These are phyloP conservation scores for Cystoisospora suis DNA, from an alignment of 169 alveolate species.

Conservation along the genomic window DNA sequence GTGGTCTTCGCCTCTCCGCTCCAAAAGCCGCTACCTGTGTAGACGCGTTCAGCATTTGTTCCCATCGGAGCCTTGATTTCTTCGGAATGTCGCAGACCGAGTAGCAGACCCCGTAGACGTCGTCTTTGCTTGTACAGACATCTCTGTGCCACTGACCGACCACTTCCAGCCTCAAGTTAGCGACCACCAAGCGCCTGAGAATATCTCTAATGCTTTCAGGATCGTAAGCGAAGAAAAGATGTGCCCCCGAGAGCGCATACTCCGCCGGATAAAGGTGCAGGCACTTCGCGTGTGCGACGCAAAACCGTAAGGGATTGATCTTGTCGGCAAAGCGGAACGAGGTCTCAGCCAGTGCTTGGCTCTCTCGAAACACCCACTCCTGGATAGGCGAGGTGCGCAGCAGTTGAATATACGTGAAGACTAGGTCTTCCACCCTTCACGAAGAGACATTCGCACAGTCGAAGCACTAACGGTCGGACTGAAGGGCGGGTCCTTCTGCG, in stretches of 20 bases:
- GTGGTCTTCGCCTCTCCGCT: not conserved
- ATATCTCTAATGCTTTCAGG: not conserved
- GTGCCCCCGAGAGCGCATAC: not conserved
- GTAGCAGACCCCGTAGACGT: not conserved
- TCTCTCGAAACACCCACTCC: not conserved
- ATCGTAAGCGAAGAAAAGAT: not conserved
- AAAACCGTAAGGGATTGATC: not conserved
- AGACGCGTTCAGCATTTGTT: not conserved
- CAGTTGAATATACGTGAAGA: not conserved
- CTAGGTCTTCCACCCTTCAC: slow-evolving; percentile 13
- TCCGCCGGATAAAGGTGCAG: slow-evolving; percentile 27
- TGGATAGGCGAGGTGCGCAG: not conserved
- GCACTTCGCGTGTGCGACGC: not conserved
- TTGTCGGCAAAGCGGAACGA: slow-evolving; percentile 8
- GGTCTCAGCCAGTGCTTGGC: not conserved
- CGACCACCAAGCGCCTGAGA: not conserved
- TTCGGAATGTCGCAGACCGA: not conserved
- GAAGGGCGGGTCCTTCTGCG: not conserved
- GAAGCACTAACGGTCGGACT: not conserved
- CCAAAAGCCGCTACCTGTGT: not conserved
- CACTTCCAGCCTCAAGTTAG: not conserved
- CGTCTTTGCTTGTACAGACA: not conserved
- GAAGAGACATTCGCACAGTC: not conserved
- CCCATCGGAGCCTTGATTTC: not conserved
- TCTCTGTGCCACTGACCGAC: slow-evolving; percentile 3